Percentiles rank a stretch among this genome's conserved stretches.
Conservation (phyloP, 306 rosid genomes). For the Comarum palustre region DNA sequence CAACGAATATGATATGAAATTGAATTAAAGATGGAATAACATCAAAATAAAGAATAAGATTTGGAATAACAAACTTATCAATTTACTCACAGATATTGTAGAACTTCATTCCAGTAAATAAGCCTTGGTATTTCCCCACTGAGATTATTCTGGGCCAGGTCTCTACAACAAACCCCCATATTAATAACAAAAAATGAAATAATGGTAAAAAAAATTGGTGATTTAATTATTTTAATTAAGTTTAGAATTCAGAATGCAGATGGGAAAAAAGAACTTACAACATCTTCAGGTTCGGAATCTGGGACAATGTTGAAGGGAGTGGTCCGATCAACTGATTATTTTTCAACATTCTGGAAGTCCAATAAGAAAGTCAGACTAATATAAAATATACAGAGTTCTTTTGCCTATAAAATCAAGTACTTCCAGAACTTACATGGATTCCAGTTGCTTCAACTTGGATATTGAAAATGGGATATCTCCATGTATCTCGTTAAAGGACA, state of each 20-base stretch:
- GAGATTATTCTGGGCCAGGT: constrained; percentile 85
- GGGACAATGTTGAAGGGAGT: constrained; percentile 91
- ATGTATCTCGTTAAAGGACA: constrained; percentile 70
- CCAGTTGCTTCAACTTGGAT: constrained; percentile 87
- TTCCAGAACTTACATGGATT: constrained; percentile 60
- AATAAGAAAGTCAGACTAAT: background rate
- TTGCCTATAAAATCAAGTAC: background rate
- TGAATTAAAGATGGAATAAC: background rate
- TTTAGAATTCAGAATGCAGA: background rate
- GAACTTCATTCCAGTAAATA: constrained; percentile 94
- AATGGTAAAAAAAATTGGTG: background rate
- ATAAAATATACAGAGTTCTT: background rate
- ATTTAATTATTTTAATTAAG: background rate
- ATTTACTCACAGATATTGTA: constrained; percentile 85
- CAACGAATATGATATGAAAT: background rate
- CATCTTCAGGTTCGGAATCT: constrained; percentile 92
- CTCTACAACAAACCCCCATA: constrained; percentile 41
- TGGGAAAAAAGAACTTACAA: constrained; percentile 51
- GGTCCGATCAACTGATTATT: constrained; percentile 85
- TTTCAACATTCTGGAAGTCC: constrained; percentile 59
- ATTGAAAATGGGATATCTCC: constrained; percentile 96
- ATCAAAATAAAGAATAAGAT: background rate
- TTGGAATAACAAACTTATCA: background rate
- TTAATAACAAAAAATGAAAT: constrained; percentile 12
- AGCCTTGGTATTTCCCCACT: constrained; percentile 98